Evolutionary conservation across 164 flowering plant genomes (phyloP).

Genomic region (Tetracentron sinense): DNA sequence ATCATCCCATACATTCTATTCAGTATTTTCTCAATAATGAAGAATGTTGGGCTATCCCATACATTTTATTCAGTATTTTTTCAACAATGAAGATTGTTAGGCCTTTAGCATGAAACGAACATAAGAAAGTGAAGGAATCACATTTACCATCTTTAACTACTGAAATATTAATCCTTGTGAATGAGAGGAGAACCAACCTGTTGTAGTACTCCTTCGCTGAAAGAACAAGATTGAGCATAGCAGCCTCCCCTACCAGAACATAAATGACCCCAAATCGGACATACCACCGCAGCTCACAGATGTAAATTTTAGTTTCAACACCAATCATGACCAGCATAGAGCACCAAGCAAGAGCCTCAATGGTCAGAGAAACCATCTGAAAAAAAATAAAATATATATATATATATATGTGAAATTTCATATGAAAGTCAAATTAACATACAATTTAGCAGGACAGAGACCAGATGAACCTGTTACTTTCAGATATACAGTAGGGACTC

Average conservation of each 20-base stretch:
- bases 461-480: neutral
- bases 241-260: slow-evolving; percentile 75
- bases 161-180: neutral
- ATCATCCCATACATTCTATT: too few relatives aligned
- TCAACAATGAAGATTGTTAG: too few relatives aligned
- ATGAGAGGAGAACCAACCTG: slow-evolving; percentile 39
- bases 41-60: too few relatives aligned
- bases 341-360: slow-evolving; percentile 84
- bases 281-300: slow-evolving; percentile 83
- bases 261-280: slow-evolving; percentile 80
- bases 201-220: slow-evolving; percentile 46
- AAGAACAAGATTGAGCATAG: slow-evolving; percentile 65
- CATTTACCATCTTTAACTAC: too few relatives aligned
- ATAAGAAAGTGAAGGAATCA: too few relatives aligned
- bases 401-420: too few relatives aligned
- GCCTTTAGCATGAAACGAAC: too few relatives aligned
- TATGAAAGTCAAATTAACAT: too few relatives aligned
- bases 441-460: too few relatives aligned
- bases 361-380: slow-evolving; percentile 54
- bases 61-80: too few relatives aligned
- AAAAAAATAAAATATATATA: slow-evolving; percentile 3
- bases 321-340: slow-evolving; percentile 61
- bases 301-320: slow-evolving; percentile 74
- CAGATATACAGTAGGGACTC: neutral
- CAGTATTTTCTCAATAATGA: too few relatives aligned